Evolutionary conservation across 2,329 filamentous ascomycete species (phyloP).

Genomic region (Alternaria ventricosa): DNA sequence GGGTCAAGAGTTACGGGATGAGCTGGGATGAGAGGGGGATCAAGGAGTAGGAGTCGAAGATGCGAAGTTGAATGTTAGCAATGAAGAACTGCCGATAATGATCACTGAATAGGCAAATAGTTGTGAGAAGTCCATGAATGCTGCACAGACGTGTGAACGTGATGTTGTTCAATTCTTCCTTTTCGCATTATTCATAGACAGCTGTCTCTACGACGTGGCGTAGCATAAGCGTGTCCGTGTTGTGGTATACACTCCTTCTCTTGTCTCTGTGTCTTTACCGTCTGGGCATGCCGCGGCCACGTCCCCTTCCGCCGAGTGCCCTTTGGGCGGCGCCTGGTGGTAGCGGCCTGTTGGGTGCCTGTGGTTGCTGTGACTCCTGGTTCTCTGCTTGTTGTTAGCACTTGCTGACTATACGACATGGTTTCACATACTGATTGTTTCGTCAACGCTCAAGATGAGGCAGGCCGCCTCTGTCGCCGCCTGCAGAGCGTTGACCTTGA

Average conservation of each 20-base stretch:
- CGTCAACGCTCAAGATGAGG: conserved; percentile 93
- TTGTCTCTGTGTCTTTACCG: conserved; percentile 57
- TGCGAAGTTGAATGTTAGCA: not conserved
- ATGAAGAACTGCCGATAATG: not conserved
- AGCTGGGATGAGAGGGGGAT: conserved; percentile 32
- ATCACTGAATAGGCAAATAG: not conserved
- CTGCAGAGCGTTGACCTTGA: conserved; percentile 97
- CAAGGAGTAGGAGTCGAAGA: conserved; percentile 3
- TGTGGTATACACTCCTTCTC: conserved; percentile 29
- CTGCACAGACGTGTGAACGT: not conserved
- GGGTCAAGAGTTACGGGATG: conserved; percentile 66
- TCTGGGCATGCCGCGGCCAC: conserved; percentile 75
- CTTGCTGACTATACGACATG: not conserved
- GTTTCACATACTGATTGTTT: conserved; percentile 80
- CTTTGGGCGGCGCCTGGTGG: conserved; percentile 78
- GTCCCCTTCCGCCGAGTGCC: conserved; percentile 79
- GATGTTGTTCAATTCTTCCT: conserved; percentile 7
- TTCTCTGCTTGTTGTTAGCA: conserved; percentile 64
- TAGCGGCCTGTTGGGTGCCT: conserved; percentile 75
- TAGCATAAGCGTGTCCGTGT: conserved; percentile 22
- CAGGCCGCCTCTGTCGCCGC: conserved; percentile 95
- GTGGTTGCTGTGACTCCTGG: conserved; percentile 86
- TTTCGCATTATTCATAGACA: conserved; percentile 44
- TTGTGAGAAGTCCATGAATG: not conserved
- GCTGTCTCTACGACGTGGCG: conserved; percentile 23